Conservation (phyloP, 129 eudicot species). For the Flaveria sonorensis region DNA sequence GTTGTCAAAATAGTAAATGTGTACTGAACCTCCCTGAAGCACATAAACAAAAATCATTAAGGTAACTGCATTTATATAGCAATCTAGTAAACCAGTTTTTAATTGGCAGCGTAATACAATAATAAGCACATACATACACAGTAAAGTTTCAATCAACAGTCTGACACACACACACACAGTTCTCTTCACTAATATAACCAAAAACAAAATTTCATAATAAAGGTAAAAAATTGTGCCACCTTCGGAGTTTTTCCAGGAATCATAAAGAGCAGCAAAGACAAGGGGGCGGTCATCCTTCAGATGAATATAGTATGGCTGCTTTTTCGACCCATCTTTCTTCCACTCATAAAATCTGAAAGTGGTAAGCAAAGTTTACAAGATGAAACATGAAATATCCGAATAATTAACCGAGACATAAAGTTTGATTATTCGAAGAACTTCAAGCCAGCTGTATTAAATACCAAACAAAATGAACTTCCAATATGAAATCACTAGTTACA, state of each 20-base stretch:
- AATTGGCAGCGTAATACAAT: not conserved
- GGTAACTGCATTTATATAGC: constrained; percentile 1
- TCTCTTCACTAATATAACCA: constrained; percentile 2
- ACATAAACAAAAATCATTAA: constrained; percentile 7
- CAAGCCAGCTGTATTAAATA: not conserved
- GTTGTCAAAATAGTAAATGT: constrained; percentile 91
- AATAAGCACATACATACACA: constrained; percentile 3
- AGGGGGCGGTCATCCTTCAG: constrained; percentile 80
- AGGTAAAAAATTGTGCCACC: constrained; percentile 44
- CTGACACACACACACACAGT: constrained; percentile 20
- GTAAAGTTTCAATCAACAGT: constrained; percentile 6
- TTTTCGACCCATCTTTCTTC: constrained; percentile 89
- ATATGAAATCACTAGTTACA: constrained; percentile 11
- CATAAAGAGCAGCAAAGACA: constrained; percentile 95
- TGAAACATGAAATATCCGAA: constrained; percentile 5
- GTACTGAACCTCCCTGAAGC: constrained; percentile 78
- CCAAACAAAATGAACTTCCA: not conserved
- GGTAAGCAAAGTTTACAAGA: not conserved
- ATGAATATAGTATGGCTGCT: constrained; percentile 93
- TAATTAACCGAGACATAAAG: not conserved
- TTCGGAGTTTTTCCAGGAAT: constrained; percentile 91
- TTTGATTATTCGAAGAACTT: not conserved
- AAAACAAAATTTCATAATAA: not conserved
- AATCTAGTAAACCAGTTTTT: constrained; percentile 1
- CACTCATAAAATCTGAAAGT: constrained; percentile 89